phyloP scores from a whole-genome alignment of 805 yeast genomes.

The Barnettozyma sucrosica region DNA sequence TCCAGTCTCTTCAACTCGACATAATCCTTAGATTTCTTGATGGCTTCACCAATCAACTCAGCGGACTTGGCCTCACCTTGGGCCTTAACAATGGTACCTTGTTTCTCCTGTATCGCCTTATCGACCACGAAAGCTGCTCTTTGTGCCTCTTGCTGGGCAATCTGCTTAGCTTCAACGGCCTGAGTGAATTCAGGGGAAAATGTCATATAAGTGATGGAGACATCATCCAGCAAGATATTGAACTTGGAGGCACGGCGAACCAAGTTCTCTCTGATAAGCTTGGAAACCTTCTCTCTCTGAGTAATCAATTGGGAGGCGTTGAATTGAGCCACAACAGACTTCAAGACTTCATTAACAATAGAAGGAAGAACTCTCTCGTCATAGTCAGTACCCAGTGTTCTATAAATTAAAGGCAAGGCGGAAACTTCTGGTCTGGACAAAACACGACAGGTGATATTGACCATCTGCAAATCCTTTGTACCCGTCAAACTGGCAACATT shows the following conservation, averaged over 20 bases:
- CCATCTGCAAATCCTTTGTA: constrained; percentile 98
- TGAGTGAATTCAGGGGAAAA: constrained; percentile 96
- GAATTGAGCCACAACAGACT: constrained; percentile 96
- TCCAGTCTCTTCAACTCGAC: constrained; percentile 95
- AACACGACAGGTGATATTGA: constrained; percentile 97
- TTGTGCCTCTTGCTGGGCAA: constrained; percentile 99
- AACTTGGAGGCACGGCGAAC: constrained; percentile 88
- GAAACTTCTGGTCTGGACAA: constrained; percentile 79
- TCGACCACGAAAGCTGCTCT: constrained; percentile 97
- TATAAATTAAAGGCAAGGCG: constrained; percentile 76
- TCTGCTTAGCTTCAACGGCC: constrained; percentile 98
- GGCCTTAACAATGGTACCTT: constrained; percentile 93
- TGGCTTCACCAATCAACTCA: constrained; percentile 97
- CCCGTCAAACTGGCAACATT: constrained; percentile 95
- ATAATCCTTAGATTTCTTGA: constrained; percentile 91
- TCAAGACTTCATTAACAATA: constrained; percentile 95
- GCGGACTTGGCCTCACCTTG: constrained; percentile 99
- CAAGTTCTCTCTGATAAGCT: constrained; percentile 84
- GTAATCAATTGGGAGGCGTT: constrained; percentile 97
- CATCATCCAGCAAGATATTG: constrained; percentile 87
- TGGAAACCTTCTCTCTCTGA: constrained; percentile 95
- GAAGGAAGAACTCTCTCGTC: constrained; percentile 97
- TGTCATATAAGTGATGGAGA: constrained; percentile 93
- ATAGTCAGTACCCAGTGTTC: constrained; percentile 91
- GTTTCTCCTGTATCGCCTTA: constrained; percentile 96